A percentile compares a stretch with the other conserved stretches of the same genome.
These are phyloP conservation scores for Linnemannia exigua DNA, from an alignment of 192 early-diverging fungal species.

Conservation along the genomic window DNA sequence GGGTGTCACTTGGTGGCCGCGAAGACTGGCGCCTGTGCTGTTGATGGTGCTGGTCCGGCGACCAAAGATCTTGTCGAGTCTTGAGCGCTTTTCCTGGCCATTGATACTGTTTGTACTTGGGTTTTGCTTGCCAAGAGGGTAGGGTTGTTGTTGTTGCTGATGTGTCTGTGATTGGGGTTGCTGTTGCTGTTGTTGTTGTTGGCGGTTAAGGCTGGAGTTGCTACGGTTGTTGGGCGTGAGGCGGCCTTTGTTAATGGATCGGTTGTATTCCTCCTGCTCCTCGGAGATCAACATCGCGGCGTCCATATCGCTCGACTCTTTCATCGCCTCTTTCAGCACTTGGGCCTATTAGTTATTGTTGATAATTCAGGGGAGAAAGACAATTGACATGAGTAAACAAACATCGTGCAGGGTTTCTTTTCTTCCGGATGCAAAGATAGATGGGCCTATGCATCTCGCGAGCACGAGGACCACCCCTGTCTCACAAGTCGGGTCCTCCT, in stretches of 20 bases:
- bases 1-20: slow-evolving; percentile 40
- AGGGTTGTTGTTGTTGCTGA: neutral
- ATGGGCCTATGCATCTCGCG: neutral
- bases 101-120: neutral
- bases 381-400: neutral
- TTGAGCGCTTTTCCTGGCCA: slow-evolving; percentile 29
- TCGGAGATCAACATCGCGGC: slow-evolving; percentile 38
- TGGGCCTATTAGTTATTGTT: slow-evolving; percentile 18
- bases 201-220: slow-evolving; percentile 31
- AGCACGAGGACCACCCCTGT: neutral
- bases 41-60: slow-evolving; percentile 36
- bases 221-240: slow-evolving; percentile 28
- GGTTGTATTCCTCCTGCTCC: slow-evolving; percentile 32
- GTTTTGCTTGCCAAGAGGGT: slow-evolving; percentile 5
- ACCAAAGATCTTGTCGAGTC: slow-evolving; percentile 43
- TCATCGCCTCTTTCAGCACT: slow-evolving; percentile 56
- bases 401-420: neutral
- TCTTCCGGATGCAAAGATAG: neutral
- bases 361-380: neutral
- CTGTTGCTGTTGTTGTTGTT: neutral
- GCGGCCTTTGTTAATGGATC: slow-evolving; percentile 8
- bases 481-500: neutral
- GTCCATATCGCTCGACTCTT: slow-evolving; percentile 50
- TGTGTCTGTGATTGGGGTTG: neutral
- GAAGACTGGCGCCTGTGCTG: neutral